These are phyloP conservation scores for Calonectria pauciramosa DNA, from an alignment of 2,329 filamentous ascomycete species.

Conservation along the genomic window DNA sequence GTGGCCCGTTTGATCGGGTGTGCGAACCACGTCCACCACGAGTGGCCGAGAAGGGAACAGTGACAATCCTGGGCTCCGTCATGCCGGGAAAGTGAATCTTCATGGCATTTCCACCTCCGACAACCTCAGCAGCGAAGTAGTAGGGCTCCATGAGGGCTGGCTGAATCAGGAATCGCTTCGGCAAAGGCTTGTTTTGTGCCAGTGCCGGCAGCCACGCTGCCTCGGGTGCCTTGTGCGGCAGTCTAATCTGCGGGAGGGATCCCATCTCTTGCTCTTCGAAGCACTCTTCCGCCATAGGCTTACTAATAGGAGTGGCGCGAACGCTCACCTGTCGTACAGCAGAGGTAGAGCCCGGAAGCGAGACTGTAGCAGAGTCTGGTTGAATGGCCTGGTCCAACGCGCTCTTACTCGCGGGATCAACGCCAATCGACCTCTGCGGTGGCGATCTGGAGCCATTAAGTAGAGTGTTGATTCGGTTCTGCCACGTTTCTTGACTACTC, in stretches of 20 bases:
- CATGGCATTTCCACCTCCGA: constrained; percentile 53
- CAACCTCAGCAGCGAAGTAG: constrained; percentile 50
- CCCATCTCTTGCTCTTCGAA: constrained; percentile 87
- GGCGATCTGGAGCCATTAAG: constrained; percentile 77
- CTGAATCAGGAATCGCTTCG: constrained; percentile 63
- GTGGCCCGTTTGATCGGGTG: constrained; percentile 40
- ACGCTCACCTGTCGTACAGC: constrained; percentile 44
- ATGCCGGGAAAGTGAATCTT: constrained; percentile 60
- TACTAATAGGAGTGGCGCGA: constrained; percentile 60
- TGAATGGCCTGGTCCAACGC: constrained; percentile 69
- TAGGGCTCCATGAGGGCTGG: constrained; percentile 52
- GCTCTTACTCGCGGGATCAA: constrained; percentile 77
- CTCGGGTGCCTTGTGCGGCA: constrained; percentile 74
- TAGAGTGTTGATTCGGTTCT: constrained; percentile 85
- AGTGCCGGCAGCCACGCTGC: constrained; percentile 73
- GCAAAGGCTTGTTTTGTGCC: constrained; percentile 67
- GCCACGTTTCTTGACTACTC: constrained; percentile 71
- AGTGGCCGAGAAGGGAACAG: constrained; percentile 52
- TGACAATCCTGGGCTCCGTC: constrained; percentile 53
- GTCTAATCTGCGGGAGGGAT: constrained; percentile 77
- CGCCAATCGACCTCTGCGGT: constrained; percentile 69
- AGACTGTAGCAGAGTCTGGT: constrained; percentile 75
- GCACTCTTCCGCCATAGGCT: constrained; percentile 82
- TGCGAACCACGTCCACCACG: constrained; percentile 50
- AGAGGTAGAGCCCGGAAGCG: constrained; percentile 63